Base-by-base conservation (phyloP, 1,284 basidiomycete species). In the Sparassis latifolia region DNA sequence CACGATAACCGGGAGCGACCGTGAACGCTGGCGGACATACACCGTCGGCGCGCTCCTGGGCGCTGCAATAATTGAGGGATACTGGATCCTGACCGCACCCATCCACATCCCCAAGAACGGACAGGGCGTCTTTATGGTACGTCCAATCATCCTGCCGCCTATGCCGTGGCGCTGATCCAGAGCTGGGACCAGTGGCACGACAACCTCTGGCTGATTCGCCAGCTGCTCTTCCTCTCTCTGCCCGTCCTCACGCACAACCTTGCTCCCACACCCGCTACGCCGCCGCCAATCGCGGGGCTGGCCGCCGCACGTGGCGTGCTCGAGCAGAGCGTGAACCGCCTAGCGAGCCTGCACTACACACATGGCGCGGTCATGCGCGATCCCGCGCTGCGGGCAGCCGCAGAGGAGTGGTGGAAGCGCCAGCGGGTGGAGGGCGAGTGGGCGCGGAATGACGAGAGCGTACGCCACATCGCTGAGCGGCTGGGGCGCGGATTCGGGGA, bases 161-260 rank as follows among this genome's bases (percentile, higher is more conserved):
- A 42, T 42, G 27, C 27, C 40, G 28, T 27, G 40, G 28, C 10
- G 20, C 28, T 40, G 33, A 38, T 43, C 49, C 9, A 43, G 20
- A 20, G 20, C 20, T 20, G 20, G 20, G 20, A 20, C 20, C 57
- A 89, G 86, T 83, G 80, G 78, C 82, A 86, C 66, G 84, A 89
- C 62, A 69, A 60, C 31, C 66, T 82, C 37, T 76, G 76, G 63
- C 61, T 73, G 49, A 53, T 69, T 27, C 83, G 86, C 9, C 76
- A 79, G 50, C 38, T 71, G 3, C 62, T 85, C 51, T 84, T 89
- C 67, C 69, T 86, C 52, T 12, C 73, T 35, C 69, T 88, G 6
- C 83, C 84, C 0, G 55, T 79, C 30, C 45, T 76, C 45, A 58
- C 82, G n/a, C 74, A 76, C 60, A 56, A 72, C 48, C 59, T 79